Conservation (phyloP, 371 early-diverging fungal genomes). For the Encephalitozoon romaleae region DNA sequence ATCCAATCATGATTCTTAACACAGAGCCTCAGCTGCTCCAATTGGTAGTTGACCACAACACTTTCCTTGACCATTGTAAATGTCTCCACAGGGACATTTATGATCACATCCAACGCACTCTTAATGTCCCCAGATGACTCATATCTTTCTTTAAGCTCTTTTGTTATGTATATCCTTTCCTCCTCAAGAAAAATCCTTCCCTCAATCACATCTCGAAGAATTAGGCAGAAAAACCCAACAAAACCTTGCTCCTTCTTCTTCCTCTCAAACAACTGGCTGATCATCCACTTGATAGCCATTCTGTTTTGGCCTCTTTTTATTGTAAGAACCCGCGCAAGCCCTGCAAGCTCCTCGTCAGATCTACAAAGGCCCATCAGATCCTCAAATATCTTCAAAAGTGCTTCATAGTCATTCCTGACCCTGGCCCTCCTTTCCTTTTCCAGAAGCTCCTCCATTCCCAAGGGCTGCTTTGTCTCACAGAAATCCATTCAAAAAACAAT, state of each 20-base stretch:
- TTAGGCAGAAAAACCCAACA: slow-evolving; percentile 24
- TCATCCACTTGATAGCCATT: slow-evolving; percentile 41
- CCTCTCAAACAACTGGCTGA: slow-evolving; percentile 39
- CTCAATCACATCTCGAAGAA: slow-evolving; percentile 55
- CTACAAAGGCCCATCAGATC: slow-evolving; percentile 42
- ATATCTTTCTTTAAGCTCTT: slow-evolving; percentile 44
- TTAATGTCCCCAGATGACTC: background rate
- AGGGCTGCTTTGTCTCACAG: background rate
- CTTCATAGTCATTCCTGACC: slow-evolving; percentile 44
- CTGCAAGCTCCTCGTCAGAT: slow-evolving; percentile 37
- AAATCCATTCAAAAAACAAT: background rate
- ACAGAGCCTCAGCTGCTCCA: slow-evolving; percentile 55
- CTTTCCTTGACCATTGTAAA: slow-evolving; percentile 52
- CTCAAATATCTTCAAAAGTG: slow-evolving; percentile 27
- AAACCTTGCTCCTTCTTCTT: slow-evolving; percentile 10
- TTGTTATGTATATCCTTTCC: slow-evolving; percentile 51
- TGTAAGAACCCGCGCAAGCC: slow-evolving; percentile 37
- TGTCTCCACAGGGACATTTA: slow-evolving; percentile 59
- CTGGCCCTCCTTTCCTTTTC: slow-evolving; percentile 57
- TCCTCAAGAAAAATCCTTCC: slow-evolving; percentile 59
- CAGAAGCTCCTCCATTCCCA: slow-evolving; percentile 43
- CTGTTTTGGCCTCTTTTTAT: slow-evolving; percentile 54
- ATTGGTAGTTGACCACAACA: slow-evolving; percentile 49
- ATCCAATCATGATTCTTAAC: slow-evolving; percentile 40
- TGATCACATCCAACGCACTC: slow-evolving; percentile 45